Evolutionary conservation across 202 grass and related monocot genomes (phyloP).

Genomic region (Musa balbisiana): DNA sequence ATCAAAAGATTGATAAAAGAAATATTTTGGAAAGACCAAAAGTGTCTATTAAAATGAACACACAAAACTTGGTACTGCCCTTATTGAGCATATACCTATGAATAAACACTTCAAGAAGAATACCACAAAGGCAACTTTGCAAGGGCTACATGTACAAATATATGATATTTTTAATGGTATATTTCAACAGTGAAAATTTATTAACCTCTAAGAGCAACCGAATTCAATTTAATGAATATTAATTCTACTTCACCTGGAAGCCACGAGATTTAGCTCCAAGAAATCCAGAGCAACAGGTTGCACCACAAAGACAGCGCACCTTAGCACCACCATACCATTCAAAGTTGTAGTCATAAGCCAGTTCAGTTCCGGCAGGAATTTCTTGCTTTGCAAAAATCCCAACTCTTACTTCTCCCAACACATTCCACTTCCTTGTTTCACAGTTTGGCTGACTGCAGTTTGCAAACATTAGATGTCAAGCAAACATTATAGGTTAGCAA

Average conservation of each 20-base stretch:
- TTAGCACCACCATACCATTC: constrained; percentile 92
- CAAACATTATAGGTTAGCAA: neutral
- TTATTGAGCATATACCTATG: too few species aligned
- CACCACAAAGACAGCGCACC: constrained; percentile 87
- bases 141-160: neutral
- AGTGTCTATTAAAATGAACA: too few species aligned
- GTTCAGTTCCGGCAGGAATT: constrained; percentile 62
- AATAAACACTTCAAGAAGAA: too few species aligned
- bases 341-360: constrained; percentile 97
- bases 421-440: constrained; percentile 92
- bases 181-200: neutral
- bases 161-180: neutral
- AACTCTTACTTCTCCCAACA: constrained; percentile 88
- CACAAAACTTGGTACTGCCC: too few species aligned
- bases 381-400: constrained; percentile 95
- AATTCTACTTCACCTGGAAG: constrained; percentile 56
- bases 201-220: neutral
- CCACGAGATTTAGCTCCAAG: constrained; percentile 97
- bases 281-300: constrained; percentile 80
- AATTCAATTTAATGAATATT: neutral
- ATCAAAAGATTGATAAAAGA: too few species aligned
- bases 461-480: constrained; percentile 34
- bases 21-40: too few species aligned
- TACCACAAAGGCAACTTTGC: too few species aligned
- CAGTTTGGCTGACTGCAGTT: constrained; percentile 85